Evolutionary conservation across 208 protist species (phyloP).

Genomic region (Trypanosoma grayi): DNA sequence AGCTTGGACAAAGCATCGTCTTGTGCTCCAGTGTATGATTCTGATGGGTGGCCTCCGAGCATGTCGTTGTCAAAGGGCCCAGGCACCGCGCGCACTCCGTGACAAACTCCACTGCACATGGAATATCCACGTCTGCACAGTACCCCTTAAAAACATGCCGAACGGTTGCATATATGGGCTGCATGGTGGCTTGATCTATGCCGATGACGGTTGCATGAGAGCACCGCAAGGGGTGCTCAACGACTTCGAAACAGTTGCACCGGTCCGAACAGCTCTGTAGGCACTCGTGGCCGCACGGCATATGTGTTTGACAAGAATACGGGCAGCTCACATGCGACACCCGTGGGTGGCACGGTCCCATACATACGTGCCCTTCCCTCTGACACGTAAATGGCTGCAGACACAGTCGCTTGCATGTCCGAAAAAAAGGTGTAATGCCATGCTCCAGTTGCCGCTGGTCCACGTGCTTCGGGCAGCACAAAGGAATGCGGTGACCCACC

Average conservation of each 20-base stretch:
- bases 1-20: constrained; percentile 63
- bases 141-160: constrained; percentile 79
- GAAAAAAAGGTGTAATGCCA: constrained; percentile 39
- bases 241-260: constrained; percentile 83
- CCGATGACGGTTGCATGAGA: constrained; percentile 69
- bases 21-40: constrained; percentile 45
- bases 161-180: constrained; percentile 74
- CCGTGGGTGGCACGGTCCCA: constrained; percentile 53
- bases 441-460: constrained; percentile 71
- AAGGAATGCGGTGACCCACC: constrained; percentile 54
- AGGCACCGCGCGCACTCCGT: constrained; percentile 79
- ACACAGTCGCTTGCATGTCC: constrained; percentile 60
- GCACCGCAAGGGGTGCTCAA: constrained; percentile 58
- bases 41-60: constrained; percentile 62
- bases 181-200: constrained; percentile 51
- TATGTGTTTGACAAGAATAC: constrained; percentile 47
- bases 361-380: constrained; percentile 57
- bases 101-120: constrained; percentile 72
- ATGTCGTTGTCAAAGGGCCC: constrained; percentile 52
- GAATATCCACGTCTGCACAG: constrained; percentile 59
- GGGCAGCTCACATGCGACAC: constrained; percentile 48
- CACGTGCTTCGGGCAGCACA: constrained; percentile 76
- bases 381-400: constrained; percentile 56
- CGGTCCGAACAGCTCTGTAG: constrained; percentile 46
- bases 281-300: constrained; percentile 80